A percentile compares a stretch with the other conserved stretches of the same genome.
These are phyloP conservation scores for Platanthera zijinensis DNA, from an alignment of 106 monocot species.

Conservation along the genomic window DNA sequence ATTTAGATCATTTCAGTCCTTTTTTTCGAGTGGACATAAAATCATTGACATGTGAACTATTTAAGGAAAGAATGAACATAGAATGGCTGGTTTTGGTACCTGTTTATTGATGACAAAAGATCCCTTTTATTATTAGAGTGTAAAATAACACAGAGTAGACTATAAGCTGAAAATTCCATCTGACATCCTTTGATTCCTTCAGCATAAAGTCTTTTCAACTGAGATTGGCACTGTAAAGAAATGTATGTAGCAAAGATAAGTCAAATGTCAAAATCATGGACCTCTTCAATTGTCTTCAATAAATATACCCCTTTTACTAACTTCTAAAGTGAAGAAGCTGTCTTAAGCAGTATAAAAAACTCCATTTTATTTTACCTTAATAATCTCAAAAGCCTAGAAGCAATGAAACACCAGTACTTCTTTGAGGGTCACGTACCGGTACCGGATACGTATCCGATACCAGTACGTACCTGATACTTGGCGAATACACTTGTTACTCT, in stretches of 20 bases:
- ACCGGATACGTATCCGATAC: no score
- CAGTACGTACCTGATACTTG: no score
- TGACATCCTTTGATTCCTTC: slow-evolving; percentile 77
- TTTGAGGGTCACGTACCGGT: no score
- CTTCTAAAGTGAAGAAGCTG: not conserved
- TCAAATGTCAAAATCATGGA: not conserved
- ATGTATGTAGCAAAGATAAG: not conserved
- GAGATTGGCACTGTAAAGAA: slow-evolving; percentile 79
- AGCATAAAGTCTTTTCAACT: slow-evolving; percentile 83
- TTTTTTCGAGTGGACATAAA: not conserved
- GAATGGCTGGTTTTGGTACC: slow-evolving; percentile 29
- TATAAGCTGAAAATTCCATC: slow-evolving; percentile 88
- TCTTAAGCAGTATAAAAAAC: not conserved
- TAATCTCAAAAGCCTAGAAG: not conserved
- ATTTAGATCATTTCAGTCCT: no score
- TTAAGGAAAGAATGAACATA: not conserved
- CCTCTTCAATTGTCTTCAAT: not conserved
- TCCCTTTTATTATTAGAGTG: slow-evolving; percentile 88
- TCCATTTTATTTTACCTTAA: not conserved
- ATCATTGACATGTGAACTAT: not conserved
- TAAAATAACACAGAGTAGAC: slow-evolving; percentile 68
- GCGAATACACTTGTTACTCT: no score
- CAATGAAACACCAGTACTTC: no score
- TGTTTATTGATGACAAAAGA: slow-evolving; percentile 72
- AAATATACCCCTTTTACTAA: not conserved